A percentile compares a stretch with the other conserved stretches of the same genome.
Conservation (phyloP, 2,329 filamentous ascomycete genomes). For the Aspergillus tanneri region DNA sequence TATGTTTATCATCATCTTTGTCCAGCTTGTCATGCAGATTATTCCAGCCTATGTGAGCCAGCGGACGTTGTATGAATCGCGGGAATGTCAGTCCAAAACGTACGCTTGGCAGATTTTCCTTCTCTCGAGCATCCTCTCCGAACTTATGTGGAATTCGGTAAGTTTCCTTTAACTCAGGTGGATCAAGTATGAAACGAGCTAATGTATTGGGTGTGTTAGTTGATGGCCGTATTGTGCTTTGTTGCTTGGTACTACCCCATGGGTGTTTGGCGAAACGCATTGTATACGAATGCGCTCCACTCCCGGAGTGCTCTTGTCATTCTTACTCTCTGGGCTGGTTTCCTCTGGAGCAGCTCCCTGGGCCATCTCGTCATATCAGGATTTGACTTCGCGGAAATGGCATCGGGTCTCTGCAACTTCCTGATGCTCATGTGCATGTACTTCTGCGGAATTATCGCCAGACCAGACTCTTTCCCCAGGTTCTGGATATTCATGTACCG, state of each 20-base stretch:
- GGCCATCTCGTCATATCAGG: slow-evolving; percentile 65
- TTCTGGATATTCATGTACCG: slow-evolving; percentile 21
- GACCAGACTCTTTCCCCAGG: slow-evolving; percentile 7
- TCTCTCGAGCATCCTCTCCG: slow-evolving; percentile 65
- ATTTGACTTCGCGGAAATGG: not conserved
- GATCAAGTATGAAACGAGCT: not conserved
- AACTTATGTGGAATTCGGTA: slow-evolving; percentile 59
- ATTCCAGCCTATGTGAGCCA: slow-evolving; percentile 58
- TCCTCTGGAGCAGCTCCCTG: slow-evolving; percentile 68
- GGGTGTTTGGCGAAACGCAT: slow-evolving; percentile 38
- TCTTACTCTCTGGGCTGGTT: slow-evolving; percentile 61
- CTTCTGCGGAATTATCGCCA: slow-evolving; percentile 15
- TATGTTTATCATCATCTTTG: slow-evolving; percentile 76
- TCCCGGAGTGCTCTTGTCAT: slow-evolving; percentile 62
- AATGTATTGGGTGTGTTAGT: slow-evolving; percentile 45
- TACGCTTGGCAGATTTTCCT: slow-evolving; percentile 73
- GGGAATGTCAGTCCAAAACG: slow-evolving; percentile 61
- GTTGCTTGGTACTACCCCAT: slow-evolving; percentile 65
- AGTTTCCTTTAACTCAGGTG: not conserved
- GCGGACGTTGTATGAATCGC: slow-evolving; percentile 56
- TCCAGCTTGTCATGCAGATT: slow-evolving; percentile 50
- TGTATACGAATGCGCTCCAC: slow-evolving; percentile 30
- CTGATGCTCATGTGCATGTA: slow-evolving; percentile 3
- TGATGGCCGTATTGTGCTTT: slow-evolving; percentile 57
- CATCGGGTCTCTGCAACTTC: not conserved